Evolutionary conservation across 2,329 filamentous ascomycete genomes (phyloP).

Genomic region (Aspergillus melleus): DNA sequence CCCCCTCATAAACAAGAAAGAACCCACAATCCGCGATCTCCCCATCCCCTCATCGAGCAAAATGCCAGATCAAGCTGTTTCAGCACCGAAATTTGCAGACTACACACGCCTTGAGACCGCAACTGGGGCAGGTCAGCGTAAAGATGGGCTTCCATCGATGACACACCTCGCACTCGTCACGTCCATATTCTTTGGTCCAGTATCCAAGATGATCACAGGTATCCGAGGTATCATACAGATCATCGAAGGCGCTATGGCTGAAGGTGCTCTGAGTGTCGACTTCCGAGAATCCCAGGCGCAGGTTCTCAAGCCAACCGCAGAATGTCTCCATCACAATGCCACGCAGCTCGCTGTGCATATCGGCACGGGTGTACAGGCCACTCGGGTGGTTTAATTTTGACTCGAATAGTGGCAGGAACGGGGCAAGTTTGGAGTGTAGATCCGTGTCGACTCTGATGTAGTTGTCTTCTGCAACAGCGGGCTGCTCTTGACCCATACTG

Average conservation of each 20-base stretch:
- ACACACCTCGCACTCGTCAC: slow-evolving; percentile 26
- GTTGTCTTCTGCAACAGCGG: background rate
- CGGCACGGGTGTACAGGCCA: slow-evolving; percentile 23
- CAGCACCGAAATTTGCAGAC: slow-evolving; percentile 29
- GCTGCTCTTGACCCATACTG: slow-evolving; percentile 1
- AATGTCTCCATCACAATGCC: slow-evolving; percentile 31
- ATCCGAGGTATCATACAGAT: background rate
- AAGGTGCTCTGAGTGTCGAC: background rate
- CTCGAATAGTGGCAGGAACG: slow-evolving; percentile 27
- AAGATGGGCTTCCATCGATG: slow-evolving; percentile 31
- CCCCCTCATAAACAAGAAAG: background rate
- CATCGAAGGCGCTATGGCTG: background rate
- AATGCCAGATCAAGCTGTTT: background rate
- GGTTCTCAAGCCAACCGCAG: slow-evolving; percentile 25
- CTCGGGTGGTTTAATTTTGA: slow-evolving; percentile 24
- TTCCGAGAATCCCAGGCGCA: slow-evolving; percentile 20
- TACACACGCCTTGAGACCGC: slow-evolving; percentile 30
- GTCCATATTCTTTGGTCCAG: slow-evolving; percentile 28
- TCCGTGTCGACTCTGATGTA: background rate
- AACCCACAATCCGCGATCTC: too few relatives aligned
- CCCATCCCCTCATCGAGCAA: too few relatives aligned
- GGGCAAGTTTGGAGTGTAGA: slow-evolving; percentile 7
- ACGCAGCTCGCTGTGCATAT: slow-evolving; percentile 26
- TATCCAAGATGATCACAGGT: slow-evolving; percentile 27
- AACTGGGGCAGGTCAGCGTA: slow-evolving; percentile 29